Evolutionary conservation across 2,329 filamentous ascomycete genomes (phyloP), one percentile per base, ranked within the genome.

Genomic region (Fusarium nematophilum): DNA sequence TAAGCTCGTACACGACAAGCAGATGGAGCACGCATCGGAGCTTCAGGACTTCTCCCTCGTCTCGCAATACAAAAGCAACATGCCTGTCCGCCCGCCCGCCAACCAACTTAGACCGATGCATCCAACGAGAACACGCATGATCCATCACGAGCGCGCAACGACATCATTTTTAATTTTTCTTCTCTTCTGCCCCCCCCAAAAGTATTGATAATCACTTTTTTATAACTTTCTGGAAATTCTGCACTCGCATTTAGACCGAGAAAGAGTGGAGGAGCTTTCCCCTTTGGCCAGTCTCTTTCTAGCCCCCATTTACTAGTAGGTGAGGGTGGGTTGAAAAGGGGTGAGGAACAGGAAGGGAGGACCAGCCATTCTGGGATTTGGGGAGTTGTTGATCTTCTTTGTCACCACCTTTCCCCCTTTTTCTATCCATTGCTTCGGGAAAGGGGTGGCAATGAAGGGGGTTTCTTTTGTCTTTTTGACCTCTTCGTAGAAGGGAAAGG

Each of bases 141-240:
- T 59, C 37, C 30, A 49, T 15, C 39, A 59, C 43, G 62, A 63
- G 62, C 54, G 38, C 27, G 53, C 49, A 47, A 65, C 46, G 58
- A 44, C 27, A 53, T 42, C 40, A n/a, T 62, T 43, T 45, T 34
- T 18, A 26, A 18, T 21, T 44, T 43, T 42, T 36, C 40, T 63
- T 59, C 55, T 13, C 36, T 59, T 65, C 50, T 51, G 46, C 36
- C 42, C 18, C 43, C 51, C 14, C 37, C n/a, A n/a, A 50, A 51
- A 60, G 58, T 62, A 59, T 50, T 65, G 60, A 65, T 65, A 59
- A 65, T 53, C 48, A 46, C 46, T 52, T 48, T 43, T n/a, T n/a
- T n/a, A 34, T 10, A 44, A 27, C 52, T 64, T 44, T 53, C 34
- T 38, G 44, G 36, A 30, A 47, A 37, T 36, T 33, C 27, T 53